Evolutionary conservation across 768 basidiomycete species (phyloP).

Genomic region (Hericium coralloides): DNA sequence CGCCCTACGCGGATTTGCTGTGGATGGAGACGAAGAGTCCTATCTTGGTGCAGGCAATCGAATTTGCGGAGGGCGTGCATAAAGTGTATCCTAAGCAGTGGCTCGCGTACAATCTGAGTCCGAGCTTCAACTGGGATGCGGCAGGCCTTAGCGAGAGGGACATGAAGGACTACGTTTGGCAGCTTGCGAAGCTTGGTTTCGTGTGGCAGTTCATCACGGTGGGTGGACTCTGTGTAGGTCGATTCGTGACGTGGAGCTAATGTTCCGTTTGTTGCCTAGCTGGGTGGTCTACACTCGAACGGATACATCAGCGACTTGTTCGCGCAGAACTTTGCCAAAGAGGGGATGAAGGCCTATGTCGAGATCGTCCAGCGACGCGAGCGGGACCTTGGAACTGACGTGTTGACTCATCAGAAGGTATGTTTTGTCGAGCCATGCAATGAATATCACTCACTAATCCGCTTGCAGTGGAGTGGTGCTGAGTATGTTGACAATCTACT

Average conservation of each 20-base stretch:
- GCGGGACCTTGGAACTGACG: conserved; percentile 89
- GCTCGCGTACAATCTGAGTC: conserved; percentile 94
- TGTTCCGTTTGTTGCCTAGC: conserved; percentile 37
- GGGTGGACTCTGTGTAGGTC: conserved; percentile 21
- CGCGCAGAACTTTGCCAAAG: conserved; percentile 79
- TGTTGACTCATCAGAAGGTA: conserved; percentile 95
- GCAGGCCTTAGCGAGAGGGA: conserved; percentile 81
- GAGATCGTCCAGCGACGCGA: conserved; percentile 90
- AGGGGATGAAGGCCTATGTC: conserved; percentile 99
- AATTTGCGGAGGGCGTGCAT: conserved; percentile 87
- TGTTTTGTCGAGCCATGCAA: conserved; percentile 9
- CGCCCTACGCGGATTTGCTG: conserved; percentile 84
- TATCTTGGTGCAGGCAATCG: conserved; percentile 82
- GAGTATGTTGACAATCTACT: conserved; percentile 87
- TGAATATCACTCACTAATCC: conserved; percentile 11
- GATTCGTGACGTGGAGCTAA: not conserved
- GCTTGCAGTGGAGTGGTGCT: conserved; percentile 80
- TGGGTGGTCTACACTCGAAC: conserved; percentile 95
- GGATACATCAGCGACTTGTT: conserved; percentile 94
- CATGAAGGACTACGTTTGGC: conserved; percentile 88
- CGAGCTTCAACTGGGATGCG: conserved; percentile 91
- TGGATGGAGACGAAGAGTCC: conserved; percentile 99
- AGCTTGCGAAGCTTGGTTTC: conserved; percentile 91
- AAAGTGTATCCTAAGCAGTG: conserved; percentile 80
- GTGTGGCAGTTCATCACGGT: conserved; percentile 99